Evolutionary conservation across 2,329 filamentous ascomycete species (phyloP).

Genomic region (Ceratocystis cacaofunesta): DNA sequence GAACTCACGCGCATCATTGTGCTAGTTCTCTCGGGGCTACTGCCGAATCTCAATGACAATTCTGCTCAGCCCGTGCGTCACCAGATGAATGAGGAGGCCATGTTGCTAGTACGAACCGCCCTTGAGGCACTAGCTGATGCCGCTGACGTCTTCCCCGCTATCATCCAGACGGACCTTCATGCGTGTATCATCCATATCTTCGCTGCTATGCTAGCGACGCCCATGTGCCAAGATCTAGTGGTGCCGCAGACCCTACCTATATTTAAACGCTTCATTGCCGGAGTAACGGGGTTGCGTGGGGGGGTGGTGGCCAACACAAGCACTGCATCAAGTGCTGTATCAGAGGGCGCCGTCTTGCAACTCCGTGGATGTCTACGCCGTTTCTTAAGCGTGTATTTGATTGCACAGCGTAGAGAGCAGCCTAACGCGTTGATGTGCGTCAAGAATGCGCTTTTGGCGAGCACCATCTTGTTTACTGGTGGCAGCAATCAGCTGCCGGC

Average conservation of each 20-base stretch:
- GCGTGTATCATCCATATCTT: conserved; percentile 97
- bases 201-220: conserved; percentile 76
- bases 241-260: conserved; percentile 82
- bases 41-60: conserved; percentile 66
- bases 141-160: conserved; percentile 84
- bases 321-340: conserved; percentile 19
- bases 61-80: conserved; percentile 46
- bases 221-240: conserved; percentile 68
- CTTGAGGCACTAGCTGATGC: conserved; percentile 85
- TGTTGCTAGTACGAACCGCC: conserved; percentile 62
- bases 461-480: conserved; percentile 76
- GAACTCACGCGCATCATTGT: conserved; percentile 94
- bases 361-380: conserved; percentile 68
- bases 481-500: conserved; percentile 59
- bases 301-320: conserved; percentile 21
- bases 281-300: conserved; percentile 42
- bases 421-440: conserved; percentile 73
- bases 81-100: conserved; percentile 74
- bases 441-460: conserved; percentile 80
- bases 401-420: conserved; percentile 58
- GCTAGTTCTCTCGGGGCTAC: conserved; percentile 69
- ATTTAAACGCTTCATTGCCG: conserved; percentile 76
- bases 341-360: conserved; percentile 47
- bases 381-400: conserved; percentile 65
- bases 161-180: conserved; percentile 92